These are phyloP conservation scores for Lachnellula cervina DNA, from an alignment of 2,329 filamentous ascomycete species.

Conservation along the genomic window DNA sequence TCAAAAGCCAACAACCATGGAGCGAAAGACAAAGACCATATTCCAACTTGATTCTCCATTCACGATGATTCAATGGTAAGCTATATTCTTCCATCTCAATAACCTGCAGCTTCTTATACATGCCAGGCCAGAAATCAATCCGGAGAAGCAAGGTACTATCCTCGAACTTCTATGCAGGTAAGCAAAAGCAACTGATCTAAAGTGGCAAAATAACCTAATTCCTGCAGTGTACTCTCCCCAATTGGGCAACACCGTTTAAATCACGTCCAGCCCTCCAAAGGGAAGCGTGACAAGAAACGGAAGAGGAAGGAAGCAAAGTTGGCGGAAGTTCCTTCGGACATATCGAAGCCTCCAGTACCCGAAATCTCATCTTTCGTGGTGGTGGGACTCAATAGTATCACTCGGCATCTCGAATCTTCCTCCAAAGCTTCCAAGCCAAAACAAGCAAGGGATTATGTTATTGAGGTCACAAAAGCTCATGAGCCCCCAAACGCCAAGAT, in stretches of 20 bases:
- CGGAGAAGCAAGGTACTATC: conserved; percentile 57
- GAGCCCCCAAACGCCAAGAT: background rate
- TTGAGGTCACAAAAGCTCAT: background rate
- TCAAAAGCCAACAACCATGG: conserved; percentile 33
- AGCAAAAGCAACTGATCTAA: conserved; percentile 15
- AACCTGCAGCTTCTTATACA: background rate
- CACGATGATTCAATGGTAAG: conserved; percentile 55
- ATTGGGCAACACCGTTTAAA: conserved; percentile 56
- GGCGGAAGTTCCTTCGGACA: conserved; percentile 12
- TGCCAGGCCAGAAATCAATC: conserved; percentile 54
- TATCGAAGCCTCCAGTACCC: conserved; percentile 37
- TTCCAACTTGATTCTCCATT: conserved; percentile 64
- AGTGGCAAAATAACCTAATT: conserved; percentile 5
- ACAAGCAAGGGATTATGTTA: background rate
- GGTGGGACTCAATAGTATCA: conserved; percentile 61
- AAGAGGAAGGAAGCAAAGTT: conserved; percentile 39
- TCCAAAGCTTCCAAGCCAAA: conserved; percentile 15
- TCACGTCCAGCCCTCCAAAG: conserved; percentile 53
- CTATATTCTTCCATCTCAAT: background rate
- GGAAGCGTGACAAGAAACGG: conserved; percentile 52
- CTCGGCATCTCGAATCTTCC: conserved; percentile 44
- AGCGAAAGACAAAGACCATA: conserved; percentile 51
- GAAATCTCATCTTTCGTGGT: conserved; percentile 55
- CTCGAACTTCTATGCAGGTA: conserved; percentile 65
- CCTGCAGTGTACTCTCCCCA: conserved; percentile 55